phyloP scores from a whole-genome alignment of 2,329 filamentous ascomycete genomes.

The Drechslerella dactyloides region DNA sequence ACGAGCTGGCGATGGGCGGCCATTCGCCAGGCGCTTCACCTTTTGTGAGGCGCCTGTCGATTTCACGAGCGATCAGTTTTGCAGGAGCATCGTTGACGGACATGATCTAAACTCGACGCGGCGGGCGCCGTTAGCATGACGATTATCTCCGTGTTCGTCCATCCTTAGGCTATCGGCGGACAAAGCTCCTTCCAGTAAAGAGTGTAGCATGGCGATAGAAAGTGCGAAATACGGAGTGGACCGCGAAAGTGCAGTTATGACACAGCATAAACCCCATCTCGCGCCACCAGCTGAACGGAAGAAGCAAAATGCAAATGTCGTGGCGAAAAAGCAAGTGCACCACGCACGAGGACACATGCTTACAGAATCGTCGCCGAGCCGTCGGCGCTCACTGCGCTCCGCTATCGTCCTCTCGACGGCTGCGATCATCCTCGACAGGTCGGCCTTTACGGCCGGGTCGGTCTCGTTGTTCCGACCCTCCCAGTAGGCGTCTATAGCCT shows the following conservation, averaged over 20 bases:
- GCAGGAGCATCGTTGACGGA: conserved; percentile 50
- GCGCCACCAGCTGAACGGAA: not conserved
- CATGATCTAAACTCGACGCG: conserved; percentile 18
- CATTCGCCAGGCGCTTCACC: conserved; percentile 52
- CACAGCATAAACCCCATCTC: too few relatives aligned
- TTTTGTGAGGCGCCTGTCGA: conserved; percentile 51
- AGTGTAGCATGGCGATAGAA: conserved; percentile 17
- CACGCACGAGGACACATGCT: not conserved
- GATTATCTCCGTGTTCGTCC: conserved; percentile 35
- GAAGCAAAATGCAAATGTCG: not conserved
- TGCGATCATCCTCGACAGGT: conserved; percentile 42
- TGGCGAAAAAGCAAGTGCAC: conserved; percentile 3
- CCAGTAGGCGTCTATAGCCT: conserved; percentile 52
- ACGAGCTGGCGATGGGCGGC: conserved; percentile 53
- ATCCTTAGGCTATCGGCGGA: conserved; percentile 1
- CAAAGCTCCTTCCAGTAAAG: too few relatives aligned
- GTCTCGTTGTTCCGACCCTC: conserved; percentile 51
- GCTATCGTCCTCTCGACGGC: conserved; percentile 44
- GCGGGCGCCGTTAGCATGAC: not conserved
- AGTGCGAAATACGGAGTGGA: too few relatives aligned
- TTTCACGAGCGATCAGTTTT: conserved; percentile 52
- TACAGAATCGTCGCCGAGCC: conserved; percentile 37
- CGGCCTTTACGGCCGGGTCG: conserved; percentile 44
- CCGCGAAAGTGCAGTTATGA: too few relatives aligned
- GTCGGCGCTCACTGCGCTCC: conserved; percentile 37